Percentiles rank a stretch among this genome's conserved stretches.
Evolutionary conservation across 169 alveolate species (phyloP).

Genomic region (Eimeria sp.): DNA sequence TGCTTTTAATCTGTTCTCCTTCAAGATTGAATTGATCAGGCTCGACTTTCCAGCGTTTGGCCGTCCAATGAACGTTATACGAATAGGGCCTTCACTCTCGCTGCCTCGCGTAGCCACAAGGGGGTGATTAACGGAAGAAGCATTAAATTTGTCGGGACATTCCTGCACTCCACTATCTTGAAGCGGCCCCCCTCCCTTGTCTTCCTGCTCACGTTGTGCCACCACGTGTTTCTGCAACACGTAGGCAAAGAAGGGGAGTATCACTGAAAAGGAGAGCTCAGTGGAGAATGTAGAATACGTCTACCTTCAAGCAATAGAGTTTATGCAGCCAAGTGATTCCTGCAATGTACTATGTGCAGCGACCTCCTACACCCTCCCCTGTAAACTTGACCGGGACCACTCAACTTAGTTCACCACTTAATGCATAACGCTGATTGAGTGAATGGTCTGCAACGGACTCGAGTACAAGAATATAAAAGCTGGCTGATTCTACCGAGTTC

Average conservation of each 20-base stretch:
- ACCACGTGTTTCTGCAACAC: neutral
- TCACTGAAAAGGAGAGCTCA: neutral
- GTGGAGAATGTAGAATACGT: neutral
- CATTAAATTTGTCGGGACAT: neutral
- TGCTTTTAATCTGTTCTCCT: conserved; percentile 88
- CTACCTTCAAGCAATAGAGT: neutral
- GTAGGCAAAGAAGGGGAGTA: neutral
- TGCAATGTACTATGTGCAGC: neutral
- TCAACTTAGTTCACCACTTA: neutral
- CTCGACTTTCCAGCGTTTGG: conserved; percentile 93
- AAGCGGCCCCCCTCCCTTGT: neutral
- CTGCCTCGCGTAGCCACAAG: neutral
- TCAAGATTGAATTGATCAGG: conserved; percentile 88
- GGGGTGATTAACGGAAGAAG: neutral
- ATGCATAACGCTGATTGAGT: neutral
- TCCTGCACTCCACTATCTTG: neutral
- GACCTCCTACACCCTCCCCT: neutral
- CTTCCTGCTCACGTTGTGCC: neutral
- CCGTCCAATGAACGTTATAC: conserved; percentile 84
- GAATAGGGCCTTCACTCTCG: conserved; percentile 38
- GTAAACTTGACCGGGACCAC: neutral
- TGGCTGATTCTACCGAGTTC: neutral
- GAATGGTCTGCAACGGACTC: neutral
- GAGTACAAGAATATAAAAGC: neutral
- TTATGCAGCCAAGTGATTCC: neutral